Evolutionary conservation across 345 rosid genomes (phyloP).

Genomic region (Acer negundo): DNA sequence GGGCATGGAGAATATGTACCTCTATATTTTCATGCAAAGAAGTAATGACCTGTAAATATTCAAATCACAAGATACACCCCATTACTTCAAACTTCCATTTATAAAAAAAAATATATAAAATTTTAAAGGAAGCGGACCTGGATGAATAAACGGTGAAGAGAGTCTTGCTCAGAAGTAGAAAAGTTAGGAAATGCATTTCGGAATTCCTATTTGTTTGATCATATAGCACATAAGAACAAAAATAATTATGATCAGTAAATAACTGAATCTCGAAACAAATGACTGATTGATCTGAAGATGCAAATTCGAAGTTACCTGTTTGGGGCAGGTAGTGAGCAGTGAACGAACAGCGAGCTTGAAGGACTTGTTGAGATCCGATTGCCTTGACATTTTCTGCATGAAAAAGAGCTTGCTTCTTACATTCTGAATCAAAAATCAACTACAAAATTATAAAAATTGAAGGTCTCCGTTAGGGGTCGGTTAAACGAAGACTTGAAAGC

Average conservation of each 20-base stretch:
- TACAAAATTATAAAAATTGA: no score
- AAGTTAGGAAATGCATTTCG: slow-evolving; percentile 51
- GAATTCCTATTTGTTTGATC: slow-evolving; percentile 38
- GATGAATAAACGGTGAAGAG: slow-evolving; percentile 49
- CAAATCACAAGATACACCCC: background rate
- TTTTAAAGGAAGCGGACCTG: slow-evolving; percentile 41
- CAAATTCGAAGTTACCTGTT: slow-evolving; percentile 37
- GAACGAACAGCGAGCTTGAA: slow-evolving; percentile 61
- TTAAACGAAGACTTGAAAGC: no score
- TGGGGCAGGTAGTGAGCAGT: slow-evolving; percentile 62
- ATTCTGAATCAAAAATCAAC: no score
- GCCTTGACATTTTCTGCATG: slow-evolving; percentile 24
- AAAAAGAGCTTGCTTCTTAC: no score
- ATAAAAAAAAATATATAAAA: background rate
- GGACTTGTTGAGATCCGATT: slow-evolving; percentile 46
- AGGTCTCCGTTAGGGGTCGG: no score
- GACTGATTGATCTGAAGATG: background rate
- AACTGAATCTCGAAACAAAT: background rate
- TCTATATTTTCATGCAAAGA: slow-evolving; percentile 61
- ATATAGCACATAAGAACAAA: background rate
- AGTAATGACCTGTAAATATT: slow-evolving; percentile 59
- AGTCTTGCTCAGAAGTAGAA: slow-evolving; percentile 44
- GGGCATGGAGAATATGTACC: slow-evolving; percentile 39
- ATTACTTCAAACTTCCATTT: background rate
- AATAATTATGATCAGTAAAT: background rate